Evolutionary conservation across 1,284 basidiomycete genomes (phyloP), one percentile per base, ranked within the genome.

Genomic region (Coniferiporia weirii): DNA sequence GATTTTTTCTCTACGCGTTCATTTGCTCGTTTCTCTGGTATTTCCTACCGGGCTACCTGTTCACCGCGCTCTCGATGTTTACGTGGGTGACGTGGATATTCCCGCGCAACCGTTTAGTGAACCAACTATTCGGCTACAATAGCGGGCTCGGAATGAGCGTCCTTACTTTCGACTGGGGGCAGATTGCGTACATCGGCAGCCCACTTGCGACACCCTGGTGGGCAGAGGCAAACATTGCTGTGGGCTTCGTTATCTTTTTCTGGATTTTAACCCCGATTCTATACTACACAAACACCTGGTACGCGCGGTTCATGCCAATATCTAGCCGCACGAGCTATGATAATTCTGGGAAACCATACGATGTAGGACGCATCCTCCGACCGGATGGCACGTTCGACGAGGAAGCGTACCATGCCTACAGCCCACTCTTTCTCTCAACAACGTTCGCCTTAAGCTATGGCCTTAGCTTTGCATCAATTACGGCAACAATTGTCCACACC

Each of bases 71-170:
- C 4, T 60, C 55, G 5, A 57, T 64, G 27, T 78, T 77, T 62
- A 74, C 73, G 10, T 81, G 75, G 74, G 66, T 74, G 44, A 66
- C 65, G 50, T 77, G 75, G 75, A 75, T 75, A 32, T n/a, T 38
- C 44, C 38, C 17, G 34, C 36, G 12, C 36, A 44, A 19, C 27
- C 15, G 52, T 49, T 54, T 59, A 59, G 71, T 68, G 76, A 34
- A 71, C 76, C 52, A 70, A 70, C 2, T 78, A 76, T n/a, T 68
- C 63, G 65, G 76, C 71, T 63, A 63, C 35, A 44, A 40, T 17
- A 50, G 50, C 20, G 57, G 58, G 7, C 5, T 60, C 47, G 62
- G 57, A 19, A 63, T 61, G 60, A 55, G 56, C n/a, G 44, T 61
- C 3, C 54, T 61, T n/a, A 61, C 60, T 3, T 63, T 61, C 15